These are phyloP conservation scores for Lathyrus tuberosus DNA, from an alignment of 306 rosid species.

Conservation along the genomic window DNA sequence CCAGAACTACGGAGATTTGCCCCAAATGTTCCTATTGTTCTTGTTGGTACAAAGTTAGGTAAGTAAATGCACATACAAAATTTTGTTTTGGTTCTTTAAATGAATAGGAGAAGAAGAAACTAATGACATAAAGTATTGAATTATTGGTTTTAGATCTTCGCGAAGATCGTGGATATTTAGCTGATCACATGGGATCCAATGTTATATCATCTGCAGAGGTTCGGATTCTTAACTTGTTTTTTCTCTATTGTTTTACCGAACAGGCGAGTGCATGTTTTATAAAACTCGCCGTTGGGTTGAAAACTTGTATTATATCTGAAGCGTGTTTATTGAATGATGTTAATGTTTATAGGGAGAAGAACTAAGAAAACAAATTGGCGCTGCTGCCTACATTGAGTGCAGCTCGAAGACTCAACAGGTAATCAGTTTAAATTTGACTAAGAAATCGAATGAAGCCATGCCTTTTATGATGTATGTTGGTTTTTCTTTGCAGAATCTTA, in stretches of 20 bases:
- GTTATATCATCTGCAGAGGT: constrained; percentile 82
- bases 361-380: constrained; percentile 95
- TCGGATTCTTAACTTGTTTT: constrained; percentile 16
- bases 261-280: background rate
- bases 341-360: constrained; percentile 78
- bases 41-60: constrained; percentile 98
- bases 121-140: constrained; percentile 31
- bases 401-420: constrained; percentile 99
- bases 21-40: constrained; percentile 91
- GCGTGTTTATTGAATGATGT: background rate
- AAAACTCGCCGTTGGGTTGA: background rate
- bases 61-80: constrained; percentile 20
- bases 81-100: constrained; percentile 12
- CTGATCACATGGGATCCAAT: constrained; percentile 82
- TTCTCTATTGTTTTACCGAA: background rate
- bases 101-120: background rate
- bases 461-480: constrained; percentile 4
- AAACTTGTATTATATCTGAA: background rate
- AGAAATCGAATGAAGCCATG: background rate
- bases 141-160: constrained; percentile 72
- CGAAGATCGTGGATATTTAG: constrained; percentile 67
- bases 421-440: background rate
- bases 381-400: constrained; percentile 95
- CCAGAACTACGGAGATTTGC: constrained; percentile 97
- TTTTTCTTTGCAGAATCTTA: constrained; percentile 12